Base-by-base conservation (phyloP, 331 rosid species). In the Arachis monticola region DNA sequence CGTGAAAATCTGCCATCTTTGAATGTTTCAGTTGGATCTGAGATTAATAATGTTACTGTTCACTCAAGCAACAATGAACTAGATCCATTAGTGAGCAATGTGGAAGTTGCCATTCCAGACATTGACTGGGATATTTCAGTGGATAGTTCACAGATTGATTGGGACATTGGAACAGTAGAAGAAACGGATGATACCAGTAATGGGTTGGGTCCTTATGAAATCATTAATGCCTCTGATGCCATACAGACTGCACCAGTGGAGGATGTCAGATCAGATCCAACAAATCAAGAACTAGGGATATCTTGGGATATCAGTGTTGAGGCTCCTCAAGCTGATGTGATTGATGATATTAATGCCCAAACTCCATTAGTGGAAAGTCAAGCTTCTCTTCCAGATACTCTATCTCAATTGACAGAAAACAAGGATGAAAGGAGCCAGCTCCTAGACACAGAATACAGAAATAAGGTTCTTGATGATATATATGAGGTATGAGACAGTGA, bases 81-180 rank as follows among this genome's bases (percentile, higher is more conserved):
- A 67, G 62, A 81, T 70, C 75, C 72, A 81, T 81, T 11, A 22
- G 63, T 60, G 62, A 66, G 38, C 58, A 79, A 68, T 60, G 64
- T 32, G 10, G 90, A 78, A 65, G 61, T 76, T 66, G 81, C 78
- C 76, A 85, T 77, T 27, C 83, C 85, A 59, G 90, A 83, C 74
- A 91, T 93, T 74, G 98, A 93, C 84, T 93, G 98, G 98, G 96
- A 89, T 82, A 85, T 93, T 81, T 88, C 97, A 5, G 85, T 91
- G 75, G 96, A 91, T 14, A 82, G 82, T 87, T 69, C 96, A 76
- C 96, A 89, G 83, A 91, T 93, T 68, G 96, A 91, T 81, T 93
- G 97, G 98, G 92, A 91, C 80, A 88, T 91, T 71, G 97, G 96
- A 72, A 85, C 83, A 0, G 68, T 85, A 55, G 98, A 93, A 81